These are phyloP conservation scores for Eremochloa ophiuroides DNA, from an alignment of 176 grass and related monocot species.

Conservation along the genomic window DNA sequence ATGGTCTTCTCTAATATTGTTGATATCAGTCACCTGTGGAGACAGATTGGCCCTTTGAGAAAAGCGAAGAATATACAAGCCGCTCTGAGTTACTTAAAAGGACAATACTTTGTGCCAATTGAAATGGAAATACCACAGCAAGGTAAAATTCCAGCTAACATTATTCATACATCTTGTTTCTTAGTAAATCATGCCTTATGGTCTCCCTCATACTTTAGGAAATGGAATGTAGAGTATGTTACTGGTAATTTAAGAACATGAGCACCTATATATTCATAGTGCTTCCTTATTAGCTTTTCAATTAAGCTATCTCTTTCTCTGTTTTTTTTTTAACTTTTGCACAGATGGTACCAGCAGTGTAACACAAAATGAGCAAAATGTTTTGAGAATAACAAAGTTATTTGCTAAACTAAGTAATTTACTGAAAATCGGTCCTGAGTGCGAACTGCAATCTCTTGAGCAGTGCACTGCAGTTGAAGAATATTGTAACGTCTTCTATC, in stretches of 20 bases:
- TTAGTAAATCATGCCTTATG: conserved; percentile 12
- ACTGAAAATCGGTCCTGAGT: conserved; percentile 44
- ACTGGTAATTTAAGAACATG: neutral
- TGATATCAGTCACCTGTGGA: conserved; percentile 82
- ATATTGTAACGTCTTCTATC: conserved; percentile 68
- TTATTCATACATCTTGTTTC: neutral
- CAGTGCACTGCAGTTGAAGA: conserved; percentile 51
- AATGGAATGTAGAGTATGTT: conserved; percentile 5
- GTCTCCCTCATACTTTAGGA: neutral
- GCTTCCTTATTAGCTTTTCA: conserved; percentile 14
- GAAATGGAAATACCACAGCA: conserved; percentile 66
- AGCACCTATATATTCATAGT: neutral
- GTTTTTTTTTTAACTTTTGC: neutral
- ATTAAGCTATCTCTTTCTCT: conserved; percentile 12
- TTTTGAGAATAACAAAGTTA: conserved; percentile 68
- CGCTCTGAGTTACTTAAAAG: conserved; percentile 69
- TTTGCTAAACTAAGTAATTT: conserved; percentile 69
- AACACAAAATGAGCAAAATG: conserved; percentile 64
- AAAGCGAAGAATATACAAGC: conserved; percentile 77
- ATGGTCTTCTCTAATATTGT: conserved; percentile 79
- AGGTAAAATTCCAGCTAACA: conserved; percentile 49
- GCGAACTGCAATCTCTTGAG: conserved; percentile 20
- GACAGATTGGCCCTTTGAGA: conserved; percentile 71
- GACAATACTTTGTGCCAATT: conserved; percentile 62
- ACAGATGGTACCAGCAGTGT: conserved; percentile 46